Evolutionary conservation across 176 grass and related monocot species (phyloP).

Genomic region (Hyparrhenia diplandra): DNA sequence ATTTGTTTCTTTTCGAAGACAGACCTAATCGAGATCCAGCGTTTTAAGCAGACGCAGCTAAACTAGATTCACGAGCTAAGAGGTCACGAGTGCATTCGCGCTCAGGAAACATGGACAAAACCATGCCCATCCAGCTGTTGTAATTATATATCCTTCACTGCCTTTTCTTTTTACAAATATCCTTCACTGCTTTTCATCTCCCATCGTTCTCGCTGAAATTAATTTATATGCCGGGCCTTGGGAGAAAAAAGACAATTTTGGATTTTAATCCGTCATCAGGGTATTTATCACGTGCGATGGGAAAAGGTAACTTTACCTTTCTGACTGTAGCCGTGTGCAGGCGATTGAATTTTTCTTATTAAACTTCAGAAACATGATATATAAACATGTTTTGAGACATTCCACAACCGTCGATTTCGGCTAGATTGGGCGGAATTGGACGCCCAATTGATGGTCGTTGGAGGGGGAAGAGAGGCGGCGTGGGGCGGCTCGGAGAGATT

Average conservation of each 20-base stretch:
- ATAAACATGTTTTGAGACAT: not conserved
- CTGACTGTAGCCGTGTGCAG: not conserved
- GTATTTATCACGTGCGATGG: not conserved
- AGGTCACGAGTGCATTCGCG: not conserved
- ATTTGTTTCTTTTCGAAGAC: not conserved
- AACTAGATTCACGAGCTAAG: slow-evolving; percentile 1
- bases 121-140: too few relatives aligned
- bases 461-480: too few relatives aligned
- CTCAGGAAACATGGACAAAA: not conserved
- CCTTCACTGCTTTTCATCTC: not conserved
- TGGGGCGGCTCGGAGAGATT: too few relatives aligned
- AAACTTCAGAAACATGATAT: not conserved
- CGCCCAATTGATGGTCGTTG: too few relatives aligned
- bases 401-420: too few relatives aligned
- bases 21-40: slow-evolving; percentile 19
- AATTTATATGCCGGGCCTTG: not conserved
- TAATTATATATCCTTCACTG: too few relatives aligned
- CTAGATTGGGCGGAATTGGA: too few relatives aligned
- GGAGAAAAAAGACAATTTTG: not conserved
- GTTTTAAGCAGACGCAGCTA: not conserved
- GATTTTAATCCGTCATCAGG: not conserved
- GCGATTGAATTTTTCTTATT: too few relatives aligned
- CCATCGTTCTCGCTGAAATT: not conserved
- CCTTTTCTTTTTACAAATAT: too few relatives aligned
- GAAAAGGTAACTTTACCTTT: not conserved